These are phyloP conservation scores for Gaertneriomyces semiglobifer DNA, from an alignment of 192 early-diverging fungal species.

Conservation along the genomic window DNA sequence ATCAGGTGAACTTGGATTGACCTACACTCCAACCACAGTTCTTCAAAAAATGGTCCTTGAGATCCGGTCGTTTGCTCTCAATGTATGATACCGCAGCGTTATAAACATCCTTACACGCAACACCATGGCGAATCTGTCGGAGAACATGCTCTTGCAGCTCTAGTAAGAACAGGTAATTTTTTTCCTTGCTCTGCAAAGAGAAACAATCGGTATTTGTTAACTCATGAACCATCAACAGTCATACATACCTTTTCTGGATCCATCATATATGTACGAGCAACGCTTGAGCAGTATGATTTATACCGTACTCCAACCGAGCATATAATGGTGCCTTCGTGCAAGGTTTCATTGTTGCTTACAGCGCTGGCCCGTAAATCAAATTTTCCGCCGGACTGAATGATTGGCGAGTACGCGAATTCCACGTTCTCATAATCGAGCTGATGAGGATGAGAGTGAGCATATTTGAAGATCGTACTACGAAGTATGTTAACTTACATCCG, in stretches of 20 bases:
- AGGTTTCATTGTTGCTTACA: constrained; percentile 60
- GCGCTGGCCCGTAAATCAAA: constrained; percentile 86
- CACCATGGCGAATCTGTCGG: constrained; percentile 68
- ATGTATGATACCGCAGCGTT: constrained; percentile 65
- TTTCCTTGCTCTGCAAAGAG: constrained; percentile 65
- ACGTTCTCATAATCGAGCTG: constrained; percentile 58
- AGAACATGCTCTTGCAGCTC: constrained; percentile 78
- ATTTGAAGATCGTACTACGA: not conserved
- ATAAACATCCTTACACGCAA: constrained; percentile 75
- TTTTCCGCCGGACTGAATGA: constrained; percentile 92
- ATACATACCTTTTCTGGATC: constrained; percentile 71
- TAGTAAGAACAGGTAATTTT: constrained; percentile 88
- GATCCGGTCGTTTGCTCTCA: constrained; percentile 74
- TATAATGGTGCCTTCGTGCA: constrained; percentile 87
- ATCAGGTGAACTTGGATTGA: constrained; percentile 19
- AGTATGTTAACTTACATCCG: constrained; percentile 51
- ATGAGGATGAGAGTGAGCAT: not conserved
- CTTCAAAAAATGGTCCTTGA: constrained; percentile 81
- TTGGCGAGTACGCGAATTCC: constrained; percentile 91
- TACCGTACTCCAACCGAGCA: constrained; percentile 93
- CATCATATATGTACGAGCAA: constrained; percentile 90
- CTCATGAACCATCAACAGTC: constrained; percentile 1
- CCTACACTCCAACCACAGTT: constrained; percentile 78
- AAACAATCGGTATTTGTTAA: constrained; percentile 7
- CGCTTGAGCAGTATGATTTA: constrained; percentile 91